These are phyloP conservation scores for Metarhizium brunneum DNA, from an alignment of 2,329 filamentous ascomycete species.

Conservation along the genomic window DNA sequence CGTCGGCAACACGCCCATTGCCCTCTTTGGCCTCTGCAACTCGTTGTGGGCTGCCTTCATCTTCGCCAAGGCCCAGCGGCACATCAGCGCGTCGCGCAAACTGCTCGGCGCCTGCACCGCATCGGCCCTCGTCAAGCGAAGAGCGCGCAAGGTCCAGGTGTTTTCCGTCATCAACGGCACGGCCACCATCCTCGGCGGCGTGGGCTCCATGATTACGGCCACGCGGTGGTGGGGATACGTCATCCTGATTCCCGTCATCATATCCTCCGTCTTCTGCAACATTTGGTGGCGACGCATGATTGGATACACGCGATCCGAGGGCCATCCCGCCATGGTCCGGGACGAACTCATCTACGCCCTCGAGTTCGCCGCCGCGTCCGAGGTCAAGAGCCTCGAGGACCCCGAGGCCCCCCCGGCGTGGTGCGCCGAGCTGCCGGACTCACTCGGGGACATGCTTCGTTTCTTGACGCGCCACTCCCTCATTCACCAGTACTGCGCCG, in stretches of 20 bases:
- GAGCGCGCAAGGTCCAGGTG: constrained; percentile 31
- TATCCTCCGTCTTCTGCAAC: constrained; percentile 35
- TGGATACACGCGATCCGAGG: constrained; percentile 26
- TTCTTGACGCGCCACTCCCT: constrained; percentile 11
- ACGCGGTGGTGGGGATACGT: constrained; percentile 44
- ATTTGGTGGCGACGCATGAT: constrained; percentile 37
- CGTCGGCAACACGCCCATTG: constrained; percentile 41
- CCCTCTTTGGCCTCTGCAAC: constrained; percentile 39
- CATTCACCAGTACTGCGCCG: constrained; percentile 7
- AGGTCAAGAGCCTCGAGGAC: constrained; percentile 3
- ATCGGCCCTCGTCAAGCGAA: constrained; percentile 21
- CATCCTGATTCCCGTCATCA: constrained; percentile 39
- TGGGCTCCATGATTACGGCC: constrained; percentile 39
- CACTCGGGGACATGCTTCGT: constrained; percentile 6
- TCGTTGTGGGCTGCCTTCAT: constrained; percentile 37
- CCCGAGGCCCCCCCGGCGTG: constrained; percentile 2
- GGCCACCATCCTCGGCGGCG: constrained; percentile 36
- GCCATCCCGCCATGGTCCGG: constrained; percentile 1
- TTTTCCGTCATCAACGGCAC: constrained; percentile 35
- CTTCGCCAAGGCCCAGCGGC: constrained; percentile 28
- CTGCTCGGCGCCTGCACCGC: constrained; percentile 17
- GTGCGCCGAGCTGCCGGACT: constrained; percentile 8
- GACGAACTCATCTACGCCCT: constrained; percentile 10
- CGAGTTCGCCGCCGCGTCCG: constrained; percentile 12
- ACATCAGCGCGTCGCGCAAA: constrained; percentile 19